These are phyloP conservation scores for Penstemon davidsonii DNA, from an alignment of 257 asterid genomes.

Conservation along the genomic window DNA sequence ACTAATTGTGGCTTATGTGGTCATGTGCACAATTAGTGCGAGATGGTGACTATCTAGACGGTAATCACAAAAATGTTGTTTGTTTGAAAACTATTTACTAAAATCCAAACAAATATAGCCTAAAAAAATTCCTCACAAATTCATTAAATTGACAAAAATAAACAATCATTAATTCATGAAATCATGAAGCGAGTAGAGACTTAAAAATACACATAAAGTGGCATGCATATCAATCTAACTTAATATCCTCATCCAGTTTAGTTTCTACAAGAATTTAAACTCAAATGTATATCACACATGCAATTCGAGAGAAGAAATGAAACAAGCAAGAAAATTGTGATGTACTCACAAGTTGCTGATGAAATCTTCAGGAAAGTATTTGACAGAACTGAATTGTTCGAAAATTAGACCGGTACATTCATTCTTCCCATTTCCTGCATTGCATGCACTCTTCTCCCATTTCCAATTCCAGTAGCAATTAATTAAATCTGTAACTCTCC, in stretches of 20 bases:
- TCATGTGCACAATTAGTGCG: too few relatives aligned
- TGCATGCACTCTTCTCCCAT: too few relatives aligned
- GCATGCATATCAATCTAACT: conserved; percentile 1
- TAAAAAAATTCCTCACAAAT: background rate
- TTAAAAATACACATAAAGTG: background rate
- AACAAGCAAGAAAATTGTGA: background rate
- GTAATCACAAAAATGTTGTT: background rate
- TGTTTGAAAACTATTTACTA: background rate
- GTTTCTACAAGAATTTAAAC: background rate
- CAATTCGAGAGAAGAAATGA: background rate
- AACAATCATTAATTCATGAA: background rate
- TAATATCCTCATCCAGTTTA: background rate
- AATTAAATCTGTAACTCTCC: too few relatives aligned
- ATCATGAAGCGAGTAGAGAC: background rate
- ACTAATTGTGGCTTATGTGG: too few relatives aligned
- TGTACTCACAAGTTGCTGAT: conserved; percentile 34
- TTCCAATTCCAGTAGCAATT: too few relatives aligned
- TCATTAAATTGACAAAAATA: background rate
- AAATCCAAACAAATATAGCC: background rate
- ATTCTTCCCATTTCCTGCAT: conserved; percentile 38
- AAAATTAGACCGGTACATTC: conserved; percentile 39
- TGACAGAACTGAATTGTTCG: conserved; percentile 42
- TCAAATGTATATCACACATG: background rate
- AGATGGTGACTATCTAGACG: too few relatives aligned
- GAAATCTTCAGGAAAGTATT: conserved; percentile 31